A percentile compares a stretch with the other conserved stretches of the same genome.
Evolutionary conservation across 495 filamentous ascomycete genomes (phyloP).

Genomic region (Delitschia confertaspora): DNA sequence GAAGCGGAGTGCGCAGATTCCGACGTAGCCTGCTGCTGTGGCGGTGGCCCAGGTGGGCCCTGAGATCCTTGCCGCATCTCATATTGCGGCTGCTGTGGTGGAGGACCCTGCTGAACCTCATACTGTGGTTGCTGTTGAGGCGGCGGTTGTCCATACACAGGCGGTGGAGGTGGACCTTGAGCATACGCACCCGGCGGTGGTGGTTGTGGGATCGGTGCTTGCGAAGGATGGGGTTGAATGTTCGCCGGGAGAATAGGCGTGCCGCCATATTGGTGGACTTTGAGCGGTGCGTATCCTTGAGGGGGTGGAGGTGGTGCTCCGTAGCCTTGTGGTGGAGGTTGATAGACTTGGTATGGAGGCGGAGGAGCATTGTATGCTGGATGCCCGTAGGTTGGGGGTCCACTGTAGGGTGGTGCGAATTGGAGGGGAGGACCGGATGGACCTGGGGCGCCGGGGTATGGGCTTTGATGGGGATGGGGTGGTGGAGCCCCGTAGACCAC

Average conservation of each 20-base stretch:
- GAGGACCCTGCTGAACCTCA: neutral
- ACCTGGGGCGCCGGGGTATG: slow-evolving; percentile 12
- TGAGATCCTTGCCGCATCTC: neutral
- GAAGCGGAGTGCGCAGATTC: neutral
- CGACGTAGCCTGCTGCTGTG: slow-evolving; percentile 1
- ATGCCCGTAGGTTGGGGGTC: slow-evolving; percentile 7
- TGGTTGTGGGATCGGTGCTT: neutral
- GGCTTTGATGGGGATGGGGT: slow-evolving; percentile 19
- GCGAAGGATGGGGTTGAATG: slow-evolving; percentile 15
- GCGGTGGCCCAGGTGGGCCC: neutral
- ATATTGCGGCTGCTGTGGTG: neutral
- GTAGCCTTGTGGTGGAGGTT: slow-evolving; percentile 19
- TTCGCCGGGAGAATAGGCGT: slow-evolving; percentile 23
- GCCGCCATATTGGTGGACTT: slow-evolving; percentile 22
- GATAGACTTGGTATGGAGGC: slow-evolving; percentile 12
- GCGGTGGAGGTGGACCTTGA: slow-evolving; percentile 1
- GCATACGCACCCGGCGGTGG: neutral
- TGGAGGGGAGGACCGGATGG: slow-evolving; percentile 6
- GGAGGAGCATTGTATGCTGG: slow-evolving; percentile 1
- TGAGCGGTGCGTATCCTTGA: slow-evolving; percentile 15
- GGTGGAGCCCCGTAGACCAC: slow-evolving; percentile 2
- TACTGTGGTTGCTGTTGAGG: slow-evolving; percentile 1
- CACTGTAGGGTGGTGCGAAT: neutral
- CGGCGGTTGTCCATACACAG: slow-evolving; percentile 3
- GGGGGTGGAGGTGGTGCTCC: slow-evolving; percentile 18